Base-by-base conservation (phyloP, 768 basidiomycete genomes). In the Cystobasidium tubakii region DNA sequence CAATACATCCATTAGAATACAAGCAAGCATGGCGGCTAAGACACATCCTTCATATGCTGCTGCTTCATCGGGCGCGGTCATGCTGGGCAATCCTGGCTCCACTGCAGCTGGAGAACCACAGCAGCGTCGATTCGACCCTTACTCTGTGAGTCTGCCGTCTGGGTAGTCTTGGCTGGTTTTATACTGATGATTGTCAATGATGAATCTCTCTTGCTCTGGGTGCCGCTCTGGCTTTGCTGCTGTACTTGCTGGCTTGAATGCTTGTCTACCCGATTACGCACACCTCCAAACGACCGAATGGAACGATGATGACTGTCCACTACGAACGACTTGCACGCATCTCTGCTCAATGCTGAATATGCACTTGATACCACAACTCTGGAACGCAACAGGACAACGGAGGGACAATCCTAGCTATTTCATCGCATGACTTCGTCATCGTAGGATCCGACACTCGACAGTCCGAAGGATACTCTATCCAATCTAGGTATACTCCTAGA, bases 361-460 rank as follows among this genome's bases (percentile, higher is more conserved):
- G n/a, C n/a, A n/a, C n/a, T n/a, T n/a, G n/a, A n/a, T n/a, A n/a
- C n/a, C n/a, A n/a, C 9, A 7, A 25, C 62, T 63, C 9, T 10
- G 12, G 10, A 63, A 31, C 9, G 15, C 9, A 1, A 12, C 44
- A 78, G 76, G 75, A 77, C 77, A 97, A 97, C 78, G 95, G 95
- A 34, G 95, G 96, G 31, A 93, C 94, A 23, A 95, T 97, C 82
- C 88, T 99, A 55, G 82, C 83, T 53, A 91, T 98, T 80, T 92
- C 94, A 3, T 96, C 95, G 66, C 86, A 87, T 55, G 90, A 93
- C 81, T 98, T 98, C 81, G 86, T 86, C 74, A 92, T 98, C 80
- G 90, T 97, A 79, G 94, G 96, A 4, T 91, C 93, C 65, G 95
- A 99, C 83, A 99, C 95, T 54, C 84, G 95, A 72, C 96, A 98